Evolutionary conservation across 164 flowering plant genomes (phyloP).

Genomic region (Magnolia changhungtana): DNA sequence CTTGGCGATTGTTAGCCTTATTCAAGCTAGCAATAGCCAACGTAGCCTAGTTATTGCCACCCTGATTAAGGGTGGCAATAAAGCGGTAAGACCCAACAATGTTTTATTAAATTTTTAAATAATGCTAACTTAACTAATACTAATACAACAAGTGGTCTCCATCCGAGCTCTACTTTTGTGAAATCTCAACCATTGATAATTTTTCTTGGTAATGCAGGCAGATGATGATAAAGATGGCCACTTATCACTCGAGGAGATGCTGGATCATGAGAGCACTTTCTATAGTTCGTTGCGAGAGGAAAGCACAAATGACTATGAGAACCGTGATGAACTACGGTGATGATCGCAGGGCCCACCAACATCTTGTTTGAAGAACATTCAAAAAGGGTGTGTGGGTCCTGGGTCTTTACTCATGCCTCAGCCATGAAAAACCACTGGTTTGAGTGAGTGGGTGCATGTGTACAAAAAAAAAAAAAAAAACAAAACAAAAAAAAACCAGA

Average conservation of each 20-base stretch:
- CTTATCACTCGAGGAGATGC: constrained; percentile 50
- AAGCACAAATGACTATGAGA: constrained; percentile 18
- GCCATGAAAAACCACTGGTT: too few species aligned
- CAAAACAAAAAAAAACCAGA: too few species aligned
- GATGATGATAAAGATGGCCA: constrained; percentile 55
- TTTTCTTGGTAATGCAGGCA: constrained; percentile 30
- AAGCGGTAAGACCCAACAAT: too few species aligned
- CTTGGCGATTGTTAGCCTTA: too few species aligned
- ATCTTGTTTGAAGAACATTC: not conserved
- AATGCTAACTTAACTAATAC: too few species aligned
- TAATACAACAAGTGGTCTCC: not conserved
- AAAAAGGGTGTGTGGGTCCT: not conserved
- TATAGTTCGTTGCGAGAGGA: constrained; percentile 37
- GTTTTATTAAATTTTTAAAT: too few species aligned
- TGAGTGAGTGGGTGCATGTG: too few species aligned
- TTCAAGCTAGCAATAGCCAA: too few species aligned
- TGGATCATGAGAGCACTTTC: constrained; percentile 46
- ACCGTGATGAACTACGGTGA: constrained; percentile 47
- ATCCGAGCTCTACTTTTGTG: not conserved
- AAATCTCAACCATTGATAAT: not conserved
- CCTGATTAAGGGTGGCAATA: too few species aligned
- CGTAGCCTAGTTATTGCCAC: too few species aligned
- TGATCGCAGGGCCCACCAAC: not conserved
- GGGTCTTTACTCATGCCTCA: too few species aligned
- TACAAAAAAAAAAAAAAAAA: too few species aligned